Base-by-base conservation (phyloP, 2,329 filamentous ascomycete species). In the Cercospora sojina region DNA sequence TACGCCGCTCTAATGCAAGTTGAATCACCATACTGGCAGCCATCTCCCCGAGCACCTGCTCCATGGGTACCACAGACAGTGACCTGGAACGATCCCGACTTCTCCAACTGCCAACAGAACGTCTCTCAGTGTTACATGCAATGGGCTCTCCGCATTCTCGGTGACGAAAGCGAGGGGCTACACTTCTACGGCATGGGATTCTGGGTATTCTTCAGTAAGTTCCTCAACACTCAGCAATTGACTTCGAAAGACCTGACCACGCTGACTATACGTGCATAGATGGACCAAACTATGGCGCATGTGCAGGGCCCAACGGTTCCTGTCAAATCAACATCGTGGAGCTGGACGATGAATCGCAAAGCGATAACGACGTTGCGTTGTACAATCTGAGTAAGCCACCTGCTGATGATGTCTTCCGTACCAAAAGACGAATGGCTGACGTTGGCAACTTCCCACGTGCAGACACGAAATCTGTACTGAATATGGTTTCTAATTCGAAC, bases 1-100 rank as follows among this genome's bases (percentile, higher is more conserved):
- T 77, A 83, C 61, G 77, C 84, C 6, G 79, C 79, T 6, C 64
- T 85, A 70, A 77, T 84, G 60, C 83, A 86, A 76, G 80, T 80
- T 57, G 85, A 87, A 75, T 84, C 84, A 8, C 84, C 84, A 59
- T 85, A 85, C 58, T 71, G 69, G 69, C 69, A 71, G 35, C 69
- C 69, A 18, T n/a, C 59, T 5, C 69, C 69, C 2, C 67, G 71
- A 25, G 78, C 80, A 3, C 81, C 81, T 5, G 71, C 73, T 3
- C 82, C 82, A 2, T 83, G 81, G 79, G 75, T 74, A 66, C 74
- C 77, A 61, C 76, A 78, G 9, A 7, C 27, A 38, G 70, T 73
- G 6, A 72, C 74, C 2, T 77, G 69, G 68, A 62, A 75, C 49
- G 74, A 77, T 20, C 74, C 77, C 67, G 60, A 77, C 72, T 70